Evolutionary conservation across 495 filamentous ascomycete genomes (phyloP).

Genomic region (Penicillium desertorum): DNA sequence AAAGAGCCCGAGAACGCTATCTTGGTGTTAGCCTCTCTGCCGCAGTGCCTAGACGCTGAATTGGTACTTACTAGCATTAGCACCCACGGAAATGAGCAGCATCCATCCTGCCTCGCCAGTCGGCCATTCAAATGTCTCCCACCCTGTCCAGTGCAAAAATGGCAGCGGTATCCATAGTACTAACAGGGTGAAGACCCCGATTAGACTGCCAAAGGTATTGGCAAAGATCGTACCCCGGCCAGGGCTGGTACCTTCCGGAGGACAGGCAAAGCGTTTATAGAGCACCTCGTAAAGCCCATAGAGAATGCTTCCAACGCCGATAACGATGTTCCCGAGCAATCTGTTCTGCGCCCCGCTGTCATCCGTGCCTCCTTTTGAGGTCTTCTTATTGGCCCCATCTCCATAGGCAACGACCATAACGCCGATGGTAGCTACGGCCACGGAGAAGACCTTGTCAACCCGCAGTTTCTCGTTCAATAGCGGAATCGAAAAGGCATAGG

Average conservation of each 20-base stretch:
- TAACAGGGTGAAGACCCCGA: slow-evolving; percentile 77
- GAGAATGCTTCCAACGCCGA: slow-evolving; percentile 87
- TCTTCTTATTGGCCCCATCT: slow-evolving; percentile 54
- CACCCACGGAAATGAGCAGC: slow-evolving; percentile 72
- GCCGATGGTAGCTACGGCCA: slow-evolving; percentile 79
- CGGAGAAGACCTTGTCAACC: slow-evolving; percentile 76
- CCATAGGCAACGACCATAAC: slow-evolving; percentile 94
- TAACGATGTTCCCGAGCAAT: slow-evolving; percentile 82
- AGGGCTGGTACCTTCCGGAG: slow-evolving; percentile 80
- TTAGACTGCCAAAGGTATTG: slow-evolving; percentile 82
- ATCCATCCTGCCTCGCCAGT: slow-evolving; percentile 73
- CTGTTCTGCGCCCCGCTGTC: slow-evolving; percentile 57
- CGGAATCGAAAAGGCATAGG: slow-evolving; percentile 91
- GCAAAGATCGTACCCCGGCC: slow-evolving; percentile 87
- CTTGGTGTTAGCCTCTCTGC: slow-evolving; percentile 11
- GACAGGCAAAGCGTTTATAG: slow-evolving; percentile 90
- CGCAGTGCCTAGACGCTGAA: background rate
- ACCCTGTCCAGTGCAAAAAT: slow-evolving; percentile 70
- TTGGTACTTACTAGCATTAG: slow-evolving; percentile 70
- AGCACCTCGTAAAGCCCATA: slow-evolving; percentile 97
- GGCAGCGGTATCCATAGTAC: slow-evolving; percentile 93
- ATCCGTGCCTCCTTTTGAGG: slow-evolving; percentile 50
- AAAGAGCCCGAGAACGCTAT: slow-evolving; percentile 87
- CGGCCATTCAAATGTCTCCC: slow-evolving; percentile 81
- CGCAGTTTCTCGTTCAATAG: slow-evolving; percentile 80